Conservation (phyloP, 176 grass and related monocot genomes). For the Puccinellia tenuiflora region DNA sequence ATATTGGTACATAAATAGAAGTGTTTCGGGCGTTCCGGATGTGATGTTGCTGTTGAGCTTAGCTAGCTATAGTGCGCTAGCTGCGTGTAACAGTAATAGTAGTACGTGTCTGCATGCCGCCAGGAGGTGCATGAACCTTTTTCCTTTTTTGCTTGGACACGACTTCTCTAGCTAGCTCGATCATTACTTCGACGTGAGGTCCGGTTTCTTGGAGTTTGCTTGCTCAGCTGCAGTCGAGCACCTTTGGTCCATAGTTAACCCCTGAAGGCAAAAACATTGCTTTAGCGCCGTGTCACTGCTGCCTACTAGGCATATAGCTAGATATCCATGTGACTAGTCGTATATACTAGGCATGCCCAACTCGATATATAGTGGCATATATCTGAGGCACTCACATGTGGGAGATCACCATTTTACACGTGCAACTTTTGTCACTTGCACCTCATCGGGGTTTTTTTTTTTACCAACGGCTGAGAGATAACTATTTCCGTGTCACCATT, state of each 20-base stretch:
- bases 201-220: conserved; percentile 16
- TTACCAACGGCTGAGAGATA: too few relatives aligned
- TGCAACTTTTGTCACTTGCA: background rate
- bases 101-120: background rate
- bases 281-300: background rate
- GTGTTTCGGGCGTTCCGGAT: background rate
- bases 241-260: background rate
- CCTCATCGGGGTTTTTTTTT: too few relatives aligned
- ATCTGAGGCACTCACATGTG: background rate
- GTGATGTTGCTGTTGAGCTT: too few relatives aligned
- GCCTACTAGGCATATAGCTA: too few relatives aligned
- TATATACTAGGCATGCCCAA: background rate
- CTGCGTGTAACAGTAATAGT: background rate
- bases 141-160: background rate
- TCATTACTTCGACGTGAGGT: background rate
- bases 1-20: background rate
- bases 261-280: conserved; percentile 15
- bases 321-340: too few relatives aligned
- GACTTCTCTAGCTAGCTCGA: background rate
- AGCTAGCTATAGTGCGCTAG: background rate
- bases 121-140: background rate
- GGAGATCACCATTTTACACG: background rate
- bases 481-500: too few relatives aligned
- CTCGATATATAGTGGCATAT: background rate
- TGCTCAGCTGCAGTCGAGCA: background rate